Conservation (phyloP, 257 asterid species). For the Leptodermis oblonga region DNA sequence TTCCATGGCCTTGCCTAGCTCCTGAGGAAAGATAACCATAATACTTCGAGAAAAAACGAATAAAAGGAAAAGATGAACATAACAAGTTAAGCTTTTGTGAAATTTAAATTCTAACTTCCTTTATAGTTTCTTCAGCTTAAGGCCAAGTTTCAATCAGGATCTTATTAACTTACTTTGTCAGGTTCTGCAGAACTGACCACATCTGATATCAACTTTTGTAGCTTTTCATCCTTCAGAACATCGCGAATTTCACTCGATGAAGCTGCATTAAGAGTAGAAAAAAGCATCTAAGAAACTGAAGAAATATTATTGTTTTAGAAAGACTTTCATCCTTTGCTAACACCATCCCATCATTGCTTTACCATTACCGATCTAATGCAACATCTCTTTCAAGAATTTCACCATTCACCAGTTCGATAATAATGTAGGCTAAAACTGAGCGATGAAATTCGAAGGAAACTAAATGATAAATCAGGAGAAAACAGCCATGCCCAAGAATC, state of each 20-base stretch:
- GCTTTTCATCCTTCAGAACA: conserved; percentile 46
- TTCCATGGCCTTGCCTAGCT: conserved; percentile 58
- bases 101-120: neutral
- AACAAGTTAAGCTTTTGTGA: neutral
- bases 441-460: neutral
- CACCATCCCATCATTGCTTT: neutral
- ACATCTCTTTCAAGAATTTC: neutral
- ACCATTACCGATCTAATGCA: neutral
- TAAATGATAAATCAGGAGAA: neutral
- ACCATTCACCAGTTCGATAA: neutral
- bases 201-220: conserved; percentile 45
- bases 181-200: conserved; percentile 55
- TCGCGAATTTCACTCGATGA: conserved; percentile 57
- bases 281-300: neutral
- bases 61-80: neutral
- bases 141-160: neutral
- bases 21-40: too few relatives aligned
- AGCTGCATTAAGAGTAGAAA: conserved; percentile 39
- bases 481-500: neutral
- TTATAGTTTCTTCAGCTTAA: too few relatives aligned
- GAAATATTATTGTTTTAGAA: neutral
- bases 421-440: neutral
- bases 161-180: conserved; percentile 37
- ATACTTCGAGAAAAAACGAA: too few relatives aligned
- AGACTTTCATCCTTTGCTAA: neutral